These are phyloP conservation scores for Mycena amicta DNA, from an alignment of 768 basidiomycete genomes.

Conservation along the genomic window DNA sequence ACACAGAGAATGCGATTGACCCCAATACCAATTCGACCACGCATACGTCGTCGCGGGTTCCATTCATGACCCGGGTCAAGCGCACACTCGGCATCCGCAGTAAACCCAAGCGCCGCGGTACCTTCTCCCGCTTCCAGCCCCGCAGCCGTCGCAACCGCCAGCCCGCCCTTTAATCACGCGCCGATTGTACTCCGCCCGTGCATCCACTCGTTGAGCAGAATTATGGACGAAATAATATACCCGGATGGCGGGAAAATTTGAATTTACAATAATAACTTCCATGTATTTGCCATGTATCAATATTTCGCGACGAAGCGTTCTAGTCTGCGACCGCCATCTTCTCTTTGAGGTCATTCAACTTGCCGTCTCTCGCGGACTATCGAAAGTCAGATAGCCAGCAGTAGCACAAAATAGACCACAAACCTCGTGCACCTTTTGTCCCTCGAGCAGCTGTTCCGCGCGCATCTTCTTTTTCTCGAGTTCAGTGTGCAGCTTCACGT, in stretches of 20 bases:
- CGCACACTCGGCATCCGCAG: constrained; percentile 53
- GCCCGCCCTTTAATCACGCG: not conserved
- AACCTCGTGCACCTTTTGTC: constrained; percentile 24
- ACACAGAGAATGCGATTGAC: constrained; percentile 46
- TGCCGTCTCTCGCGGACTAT: constrained; percentile 19
- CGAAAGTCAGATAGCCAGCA: not conserved
- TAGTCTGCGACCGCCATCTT: constrained; percentile 9
- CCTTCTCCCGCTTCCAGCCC: not conserved
- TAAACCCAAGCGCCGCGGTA: constrained; percentile 34
- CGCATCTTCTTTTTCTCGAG: constrained; percentile 23
- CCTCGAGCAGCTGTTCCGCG: constrained; percentile 20
- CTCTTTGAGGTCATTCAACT: constrained; percentile 13
- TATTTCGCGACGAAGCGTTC: not conserved
- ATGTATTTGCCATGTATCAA: not conserved
- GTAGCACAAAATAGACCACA: not conserved
- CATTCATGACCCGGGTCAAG: constrained; percentile 55
- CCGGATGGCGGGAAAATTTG: not conserved
- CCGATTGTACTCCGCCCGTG: not conserved
- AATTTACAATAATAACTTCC: not conserved
- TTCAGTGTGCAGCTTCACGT: constrained; percentile 21
- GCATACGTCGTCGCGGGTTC: constrained; percentile 41
- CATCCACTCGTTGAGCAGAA: not conserved
- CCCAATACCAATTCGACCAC: constrained; percentile 37
- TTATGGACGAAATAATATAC: not conserved
- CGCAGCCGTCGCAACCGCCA: not conserved